Base-by-base conservation (phyloP, 1,284 basidiomycete species). In the Meripilus lineatus region DNA sequence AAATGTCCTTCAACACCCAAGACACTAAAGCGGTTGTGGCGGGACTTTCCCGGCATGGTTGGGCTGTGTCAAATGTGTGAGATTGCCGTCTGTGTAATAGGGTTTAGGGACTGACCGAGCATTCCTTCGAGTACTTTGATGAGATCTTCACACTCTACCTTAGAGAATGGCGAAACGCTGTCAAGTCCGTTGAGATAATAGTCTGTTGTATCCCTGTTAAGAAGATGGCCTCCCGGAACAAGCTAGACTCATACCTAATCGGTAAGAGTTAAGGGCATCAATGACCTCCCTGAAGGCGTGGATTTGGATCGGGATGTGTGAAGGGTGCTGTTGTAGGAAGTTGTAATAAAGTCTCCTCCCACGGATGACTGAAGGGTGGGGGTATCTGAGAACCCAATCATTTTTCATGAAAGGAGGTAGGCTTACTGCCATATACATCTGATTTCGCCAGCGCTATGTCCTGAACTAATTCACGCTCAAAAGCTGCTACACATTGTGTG, bases 331-430 rank as follows among this genome's bases (percentile, higher is more conserved):
- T 57, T 64, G 68, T 6, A 79, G 49, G 46, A 67, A 74, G 44
- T 71, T 75, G 73, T 73, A 77, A 51, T 77, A 77, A 13, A 72
- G 56, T 13, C 71, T 62, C 38, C 72, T 64, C 4, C 61, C 59
- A 40, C 72, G 68, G 40, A 71, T 70, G 35, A 71, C 74, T 77
- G n/a, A n/a, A n/a, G n/a, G n/a, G n/a, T n/a, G n/a, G n/a, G n/a
- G n/a, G n/a, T n/a, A n/a, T n/a, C n/a, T n/a, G n/a, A n/a, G n/a
- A n/a, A n/a, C n/a, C n/a, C n/a, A n/a, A n/a, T n/a, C n/a, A n/a
- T n/a, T n/a, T 23, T 38, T 21, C 22, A 20, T 23, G n/a, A 20
- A 5, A 20, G 10, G 21, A 38, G 33, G 33, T 6, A 17, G 7
- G 6, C 33, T 18, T 17, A 35, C n/a, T 15, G 33, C 33, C n/a